phyloP scores from a whole-genome alignment of 2,329 filamentous ascomycete species.

The Fusarium sp. region DNA sequence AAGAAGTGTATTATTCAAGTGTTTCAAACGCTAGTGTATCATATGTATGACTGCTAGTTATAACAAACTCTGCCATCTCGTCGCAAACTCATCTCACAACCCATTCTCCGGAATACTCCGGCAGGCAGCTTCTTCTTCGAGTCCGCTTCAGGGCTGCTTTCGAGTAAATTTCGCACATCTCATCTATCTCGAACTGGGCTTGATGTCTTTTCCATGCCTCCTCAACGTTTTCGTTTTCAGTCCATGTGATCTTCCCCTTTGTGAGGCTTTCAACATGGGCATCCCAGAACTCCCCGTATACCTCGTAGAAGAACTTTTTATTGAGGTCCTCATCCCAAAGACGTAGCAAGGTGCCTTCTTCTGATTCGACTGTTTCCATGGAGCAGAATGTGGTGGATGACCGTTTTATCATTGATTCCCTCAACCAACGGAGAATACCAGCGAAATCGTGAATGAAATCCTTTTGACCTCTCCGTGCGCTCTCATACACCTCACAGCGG shows the following conservation, averaged over 20 bases:
- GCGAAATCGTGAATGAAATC: not conserved
- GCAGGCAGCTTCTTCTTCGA: not conserved
- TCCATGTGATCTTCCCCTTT: not conserved
- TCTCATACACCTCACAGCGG: not conserved
- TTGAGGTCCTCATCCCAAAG: not conserved
- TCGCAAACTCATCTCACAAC: not conserved
- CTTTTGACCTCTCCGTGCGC: too few relatives aligned
- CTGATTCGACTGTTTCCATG: not conserved
- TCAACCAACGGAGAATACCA: not conserved
- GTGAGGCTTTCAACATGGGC: not conserved
- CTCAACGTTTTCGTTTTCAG: not conserved
- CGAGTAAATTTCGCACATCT: not conserved
- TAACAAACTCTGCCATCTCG: not conserved
- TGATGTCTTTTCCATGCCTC: not conserved
- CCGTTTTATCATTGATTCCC: not conserved
- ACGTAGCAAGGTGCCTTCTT: not conserved
- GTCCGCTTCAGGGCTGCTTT: not conserved
- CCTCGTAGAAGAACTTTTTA: accelerated
- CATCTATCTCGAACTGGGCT: not conserved
- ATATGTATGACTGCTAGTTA: not conserved
- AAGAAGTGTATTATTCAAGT: not conserved
- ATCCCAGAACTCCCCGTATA: not conserved
- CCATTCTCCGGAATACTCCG: not conserved
- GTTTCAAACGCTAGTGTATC: not conserved
- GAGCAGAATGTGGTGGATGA: not conserved